These are phyloP conservation scores for Macrophomina tecta DNA, from an alignment of 2,329 filamentous ascomycete species.

Conservation along the genomic window DNA sequence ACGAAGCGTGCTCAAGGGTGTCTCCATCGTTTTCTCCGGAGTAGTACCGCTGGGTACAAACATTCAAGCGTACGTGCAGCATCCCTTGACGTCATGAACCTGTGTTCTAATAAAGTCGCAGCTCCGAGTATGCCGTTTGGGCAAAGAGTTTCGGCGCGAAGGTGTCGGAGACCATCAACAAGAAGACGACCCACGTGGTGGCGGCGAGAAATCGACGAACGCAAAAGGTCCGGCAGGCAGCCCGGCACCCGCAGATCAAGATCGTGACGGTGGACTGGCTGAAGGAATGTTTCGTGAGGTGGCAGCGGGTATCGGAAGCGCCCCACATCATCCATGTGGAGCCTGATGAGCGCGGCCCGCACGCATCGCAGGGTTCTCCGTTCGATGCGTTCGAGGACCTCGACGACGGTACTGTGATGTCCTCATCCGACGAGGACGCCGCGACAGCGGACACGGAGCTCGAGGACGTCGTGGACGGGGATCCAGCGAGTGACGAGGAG, in stretches of 20 bases:
- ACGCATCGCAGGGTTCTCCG: conserved; percentile 36
- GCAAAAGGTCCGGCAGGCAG: conserved; percentile 87
- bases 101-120: conserved; percentile 29
- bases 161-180: conserved; percentile 64
- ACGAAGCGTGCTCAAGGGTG: conserved; percentile 72
- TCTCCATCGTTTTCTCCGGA: conserved; percentile 86
- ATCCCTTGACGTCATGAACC: not conserved
- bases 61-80: conserved; percentile 62
- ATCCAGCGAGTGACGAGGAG: conserved; percentile 40
- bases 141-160: conserved; percentile 83
- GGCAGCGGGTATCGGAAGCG: conserved; percentile 78
- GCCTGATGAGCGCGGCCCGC: conserved; percentile 61
- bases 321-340: conserved; percentile 81
- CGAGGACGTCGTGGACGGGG: conserved; percentile 39
- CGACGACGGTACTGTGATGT: conserved; percentile 43
- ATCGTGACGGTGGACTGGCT: conserved; percentile 95
- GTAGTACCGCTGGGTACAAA: conserved; percentile 84
- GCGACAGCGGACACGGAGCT: conserved; percentile 40
- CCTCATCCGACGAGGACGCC: conserved; percentile 53
- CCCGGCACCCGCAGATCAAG: conserved; percentile 78
- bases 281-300: conserved; percentile 80
- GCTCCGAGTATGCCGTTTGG: conserved; percentile 85
- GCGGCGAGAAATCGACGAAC: conserved; percentile 76
- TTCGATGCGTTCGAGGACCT: conserved; percentile 48
- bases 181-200: conserved; percentile 71